Conservation (phyloP, 129 eudicot genomes). For the Chrysanthemum lavandulifolium region DNA sequence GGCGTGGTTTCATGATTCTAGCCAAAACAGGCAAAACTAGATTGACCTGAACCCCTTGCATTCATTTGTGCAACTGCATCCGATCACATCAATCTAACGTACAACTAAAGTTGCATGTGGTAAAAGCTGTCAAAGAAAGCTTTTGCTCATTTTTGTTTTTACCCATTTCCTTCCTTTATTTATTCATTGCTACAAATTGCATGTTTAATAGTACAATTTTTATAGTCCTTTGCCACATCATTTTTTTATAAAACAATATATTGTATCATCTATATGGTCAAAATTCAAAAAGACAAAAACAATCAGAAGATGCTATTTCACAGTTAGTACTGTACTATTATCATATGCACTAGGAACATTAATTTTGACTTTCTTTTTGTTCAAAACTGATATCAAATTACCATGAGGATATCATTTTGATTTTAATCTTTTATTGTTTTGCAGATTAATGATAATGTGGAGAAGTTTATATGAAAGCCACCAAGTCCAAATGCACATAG, state of each 20-base stretch:
- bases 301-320: background rate
- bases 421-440: background rate
- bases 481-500: conserved; percentile 92
- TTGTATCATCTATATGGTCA: conserved; percentile 10
- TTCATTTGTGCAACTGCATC: too few species aligned
- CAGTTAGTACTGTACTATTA: conserved; percentile 9
- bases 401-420: too few species aligned
- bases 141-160: background rate
- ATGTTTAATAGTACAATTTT: conserved; percentile 2
- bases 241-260: background rate
- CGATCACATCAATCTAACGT: background rate
- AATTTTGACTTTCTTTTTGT: conserved; percentile 12
- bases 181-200: background rate
- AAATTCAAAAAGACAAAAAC: conserved; percentile 1
- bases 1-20: too few species aligned
- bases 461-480: conserved; percentile 91
- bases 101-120: background rate
- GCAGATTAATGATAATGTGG: conserved; percentile 94
- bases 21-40: too few species aligned
- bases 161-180: background rate
- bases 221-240: background rate
- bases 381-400: conserved; percentile 8
- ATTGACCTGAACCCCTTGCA: too few species aligned
- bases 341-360: conserved; percentile 7
- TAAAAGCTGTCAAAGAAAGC: background rate